These are phyloP conservation scores for Rehmannia glutinosa DNA, from an alignment of 257 asterid species.

Conservation along the genomic window DNA sequence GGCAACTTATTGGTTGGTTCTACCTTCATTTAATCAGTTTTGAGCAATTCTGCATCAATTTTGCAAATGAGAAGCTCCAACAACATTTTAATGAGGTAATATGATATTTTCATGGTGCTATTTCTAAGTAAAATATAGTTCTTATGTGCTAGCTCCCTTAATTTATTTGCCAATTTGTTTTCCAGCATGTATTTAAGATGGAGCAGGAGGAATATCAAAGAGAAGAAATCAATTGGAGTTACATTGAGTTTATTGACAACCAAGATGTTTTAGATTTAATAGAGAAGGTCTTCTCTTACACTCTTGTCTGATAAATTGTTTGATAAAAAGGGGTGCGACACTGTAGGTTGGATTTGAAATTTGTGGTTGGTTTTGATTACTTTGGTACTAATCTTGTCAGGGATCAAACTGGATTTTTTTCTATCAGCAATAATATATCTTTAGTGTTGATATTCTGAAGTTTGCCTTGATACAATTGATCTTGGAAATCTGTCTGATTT, in stretches of 20 bases:
- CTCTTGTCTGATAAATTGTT: constrained; percentile 8
- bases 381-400: constrained; percentile 7
- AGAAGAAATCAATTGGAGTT: constrained; percentile 97
- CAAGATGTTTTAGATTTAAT: constrained; percentile 97
- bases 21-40: constrained; percentile 49
- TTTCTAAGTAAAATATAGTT: constrained; percentile 21
- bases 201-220: constrained; percentile 98
- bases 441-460: background rate
- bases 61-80: constrained; percentile 98
- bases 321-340: background rate
- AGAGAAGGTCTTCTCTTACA: constrained; percentile 67
- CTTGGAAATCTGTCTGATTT: too few relatives aligned
- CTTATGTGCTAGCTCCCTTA: constrained; percentile 8
- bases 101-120: constrained; percentile 15
- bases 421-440: background rate
- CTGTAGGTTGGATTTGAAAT: background rate
- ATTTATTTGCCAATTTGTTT: constrained; percentile 23
- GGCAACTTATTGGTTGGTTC: constrained; percentile 15
- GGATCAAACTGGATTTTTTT: background rate
- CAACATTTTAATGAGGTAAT: constrained; percentile 98
- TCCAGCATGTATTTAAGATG: constrained; percentile 99
- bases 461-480: background rate
- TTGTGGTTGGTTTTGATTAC: background rate
- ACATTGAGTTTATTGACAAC: constrained; percentile 97
- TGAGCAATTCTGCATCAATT: constrained; percentile 99